Base-by-base conservation (phyloP, 345 rosid species). In the Populus pruinosa region DNA sequence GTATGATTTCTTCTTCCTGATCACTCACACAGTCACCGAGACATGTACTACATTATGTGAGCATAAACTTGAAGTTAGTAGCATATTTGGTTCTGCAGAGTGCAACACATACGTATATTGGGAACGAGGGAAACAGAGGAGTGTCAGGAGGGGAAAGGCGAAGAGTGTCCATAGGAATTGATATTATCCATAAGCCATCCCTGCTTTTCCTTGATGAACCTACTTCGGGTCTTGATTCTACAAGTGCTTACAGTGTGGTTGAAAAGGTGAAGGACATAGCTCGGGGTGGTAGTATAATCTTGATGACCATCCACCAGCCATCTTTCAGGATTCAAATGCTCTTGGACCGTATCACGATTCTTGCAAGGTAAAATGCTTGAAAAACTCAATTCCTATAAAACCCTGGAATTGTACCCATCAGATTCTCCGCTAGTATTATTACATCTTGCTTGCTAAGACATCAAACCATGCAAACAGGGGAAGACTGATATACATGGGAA, bases 201-300 rank as follows among this genome's bases (percentile, higher is more conserved):
- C 65, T 94, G 79, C 76, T 94, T 80, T 94, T 94, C 73, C 97
- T 94, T 0, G 97, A 94, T 39, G 97, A 94, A 79, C 97, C 98
- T 41, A 94, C 98, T 29, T 93, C 97, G 10, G 97, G 97, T 59
- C 88, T 93, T 47, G 98, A 94, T 83, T 94, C 98, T 27, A 88
- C 93, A 0, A 89, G 92, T 64, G 97, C 97, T 39, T 89, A 84
- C 78, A 90, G 92, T 79, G 98, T 94, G 25, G 98, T 90, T 56
- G 94, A 94, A 49, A 90, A 89, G 85, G 90, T 94, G 27, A 93
- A 94, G 83, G 91, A 82, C 70, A 94, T 94, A 14, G 97, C 97
- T 16, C 76, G 67, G 65, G 83, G 91, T 12, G 97, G 95, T 4
- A 93, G 97, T 80, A 85, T 93, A 0, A 92, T 93, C 9, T 78